Conservation (phyloP, 2,329 filamentous ascomycete genomes). For the Cordyceps javanica region DNA sequence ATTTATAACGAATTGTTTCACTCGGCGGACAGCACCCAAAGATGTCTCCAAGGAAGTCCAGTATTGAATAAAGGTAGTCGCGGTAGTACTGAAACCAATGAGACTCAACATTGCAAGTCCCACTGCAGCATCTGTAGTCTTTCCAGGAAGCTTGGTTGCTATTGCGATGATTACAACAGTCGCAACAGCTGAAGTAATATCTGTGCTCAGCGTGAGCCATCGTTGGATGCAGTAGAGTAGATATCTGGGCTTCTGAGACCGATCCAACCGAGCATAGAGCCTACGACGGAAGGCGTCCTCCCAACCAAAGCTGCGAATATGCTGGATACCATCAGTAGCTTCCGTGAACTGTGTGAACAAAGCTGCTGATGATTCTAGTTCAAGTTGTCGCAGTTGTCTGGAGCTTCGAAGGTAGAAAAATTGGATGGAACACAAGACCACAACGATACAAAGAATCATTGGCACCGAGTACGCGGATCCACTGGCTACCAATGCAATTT, state of each 20-base stretch:
- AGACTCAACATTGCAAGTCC: background rate
- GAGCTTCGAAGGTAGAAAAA: constrained; percentile 39
- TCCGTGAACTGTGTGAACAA: constrained; percentile 36
- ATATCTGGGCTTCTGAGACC: constrained; percentile 20
- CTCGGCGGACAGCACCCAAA: background rate
- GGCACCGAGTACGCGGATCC: constrained; percentile 14
- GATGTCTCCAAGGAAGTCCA: background rate
- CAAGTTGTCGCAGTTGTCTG: constrained; percentile 46
- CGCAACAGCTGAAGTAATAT: constrained; percentile 30
- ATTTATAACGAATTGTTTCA: background rate
- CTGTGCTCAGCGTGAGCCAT: constrained; percentile 39
- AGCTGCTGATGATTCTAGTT: constrained; percentile 45
- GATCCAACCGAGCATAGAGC: constrained; percentile 36
- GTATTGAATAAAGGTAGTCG: background rate
- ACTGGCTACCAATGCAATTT: constrained; percentile 22
- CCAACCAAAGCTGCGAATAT: constrained; percentile 22
- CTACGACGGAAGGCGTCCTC: constrained; percentile 28
- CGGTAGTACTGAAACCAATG: background rate
- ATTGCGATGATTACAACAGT: constrained; percentile 24
- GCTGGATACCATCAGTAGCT: constrained; percentile 21
- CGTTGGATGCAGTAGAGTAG: constrained; percentile 38
- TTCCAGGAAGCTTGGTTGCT: constrained; percentile 16
- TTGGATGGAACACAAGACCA: constrained; percentile 16
- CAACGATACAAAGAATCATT: constrained; percentile 31
- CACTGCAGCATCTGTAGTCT: background rate